These are phyloP conservation scores for Rhododendron mucronatum DNA, from an alignment of 148 eudicot genomes.

Conservation along the genomic window DNA sequence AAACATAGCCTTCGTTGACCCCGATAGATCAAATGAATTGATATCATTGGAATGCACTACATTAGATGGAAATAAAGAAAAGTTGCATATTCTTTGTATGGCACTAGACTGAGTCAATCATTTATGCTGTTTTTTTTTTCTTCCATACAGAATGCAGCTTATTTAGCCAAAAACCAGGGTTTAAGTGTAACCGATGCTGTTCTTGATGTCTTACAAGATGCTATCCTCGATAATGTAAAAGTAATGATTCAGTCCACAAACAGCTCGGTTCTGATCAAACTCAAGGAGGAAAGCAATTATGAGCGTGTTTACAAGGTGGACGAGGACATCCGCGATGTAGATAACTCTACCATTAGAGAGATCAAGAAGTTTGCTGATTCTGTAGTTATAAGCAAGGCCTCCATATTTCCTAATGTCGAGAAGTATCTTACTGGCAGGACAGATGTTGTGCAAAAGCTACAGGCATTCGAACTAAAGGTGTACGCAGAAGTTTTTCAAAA, in stretches of 20 bases:
- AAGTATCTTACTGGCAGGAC: slow-evolving; percentile 42
- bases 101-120: background rate
- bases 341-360: slow-evolving; percentile 39
- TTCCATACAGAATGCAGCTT: slow-evolving; percentile 62
- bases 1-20: background rate
- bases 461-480: slow-evolving; percentile 54
- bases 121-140: background rate
- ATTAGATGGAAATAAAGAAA: background rate
- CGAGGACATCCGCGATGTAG: slow-evolving; percentile 48
- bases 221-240: slow-evolving; percentile 42
- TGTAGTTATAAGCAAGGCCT: slow-evolving; percentile 52
- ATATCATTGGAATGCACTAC: background rate
- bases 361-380: slow-evolving; percentile 67
- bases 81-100: background rate
- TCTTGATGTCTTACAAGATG: slow-evolving; percentile 38
- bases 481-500: slow-evolving; percentile 54
- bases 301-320: slow-evolving; percentile 67
- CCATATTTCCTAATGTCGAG: slow-evolving; percentile 40
- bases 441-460: slow-evolving; percentile 45
- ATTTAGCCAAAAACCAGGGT: slow-evolving; percentile 66
- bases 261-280: slow-evolving; percentile 59
- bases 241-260: slow-evolving; percentile 65
- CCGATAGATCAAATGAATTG: background rate
- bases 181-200: slow-evolving; percentile 60
- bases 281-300: slow-evolving; percentile 50